Evolutionary conservation across 2,329 filamentous ascomycete genomes (phyloP).

Genomic region (Colletotrichum cereale): DNA sequence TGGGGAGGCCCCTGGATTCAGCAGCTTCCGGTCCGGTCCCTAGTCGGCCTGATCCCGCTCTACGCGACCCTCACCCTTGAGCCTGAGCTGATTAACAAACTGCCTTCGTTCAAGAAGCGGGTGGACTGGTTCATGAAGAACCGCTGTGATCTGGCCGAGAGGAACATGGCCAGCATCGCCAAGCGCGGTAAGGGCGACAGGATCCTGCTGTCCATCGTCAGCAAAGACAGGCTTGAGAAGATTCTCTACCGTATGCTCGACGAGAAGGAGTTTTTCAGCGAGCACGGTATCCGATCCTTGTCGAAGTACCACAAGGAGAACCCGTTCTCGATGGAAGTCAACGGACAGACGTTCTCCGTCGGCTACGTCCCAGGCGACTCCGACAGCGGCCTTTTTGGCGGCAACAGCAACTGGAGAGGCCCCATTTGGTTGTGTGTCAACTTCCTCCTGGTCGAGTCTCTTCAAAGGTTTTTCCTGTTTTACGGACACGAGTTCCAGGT

Average conservation of each 20-base stretch:
- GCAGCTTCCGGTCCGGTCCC: constrained; percentile 89
- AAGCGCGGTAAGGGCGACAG: constrained; percentile 92
- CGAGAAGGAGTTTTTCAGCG: constrained; percentile 91
- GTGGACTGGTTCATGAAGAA: constrained; percentile 96
- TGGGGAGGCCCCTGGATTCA: constrained; percentile 95
- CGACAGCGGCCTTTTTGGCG: constrained; percentile 93
- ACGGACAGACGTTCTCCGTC: constrained; percentile 89
- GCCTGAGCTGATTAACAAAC: constrained; percentile 90
- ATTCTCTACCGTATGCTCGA: constrained; percentile 94
- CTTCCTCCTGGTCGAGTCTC: constrained; percentile 91
- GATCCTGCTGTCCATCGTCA: constrained; percentile 89
- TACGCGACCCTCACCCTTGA: constrained; percentile 94
- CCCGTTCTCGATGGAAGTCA: constrained; percentile 95
- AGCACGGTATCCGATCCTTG: constrained; percentile 90
- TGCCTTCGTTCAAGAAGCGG: constrained; percentile 93
- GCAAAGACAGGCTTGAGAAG: constrained; percentile 89
- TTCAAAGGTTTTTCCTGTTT: constrained; percentile 97
- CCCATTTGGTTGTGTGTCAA: constrained; percentile 98
- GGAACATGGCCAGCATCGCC: constrained; percentile 94
- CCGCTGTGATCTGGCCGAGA: constrained; percentile 85
- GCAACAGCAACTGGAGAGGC: constrained; percentile 98
- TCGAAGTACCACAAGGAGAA: constrained; percentile 92
- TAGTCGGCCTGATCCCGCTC: constrained; percentile 93
- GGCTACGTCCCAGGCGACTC: constrained; percentile 95
- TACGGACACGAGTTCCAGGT: constrained; percentile 91